Percentiles rank a stretch among this genome's conserved stretches.
Conservation (phyloP, 139 green algal genomes). For the Dunaliella sp. region DNA sequence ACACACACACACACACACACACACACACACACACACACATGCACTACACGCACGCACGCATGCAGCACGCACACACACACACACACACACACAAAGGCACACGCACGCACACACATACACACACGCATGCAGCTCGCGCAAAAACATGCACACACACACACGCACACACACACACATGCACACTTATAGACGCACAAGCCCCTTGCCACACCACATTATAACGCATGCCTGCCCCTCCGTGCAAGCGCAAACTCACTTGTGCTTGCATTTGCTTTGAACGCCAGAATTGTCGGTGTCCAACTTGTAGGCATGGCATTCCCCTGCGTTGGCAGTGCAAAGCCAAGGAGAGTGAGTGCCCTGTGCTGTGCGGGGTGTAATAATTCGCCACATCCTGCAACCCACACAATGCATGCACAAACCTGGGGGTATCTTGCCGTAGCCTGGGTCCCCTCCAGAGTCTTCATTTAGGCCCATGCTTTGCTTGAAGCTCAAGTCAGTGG, state of each 20-base stretch:
- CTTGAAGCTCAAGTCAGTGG: not conserved
- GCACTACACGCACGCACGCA: not conserved
- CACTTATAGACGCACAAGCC: not conserved
- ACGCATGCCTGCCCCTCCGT: no score
- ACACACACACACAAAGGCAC: not conserved
- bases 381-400: not conserved
- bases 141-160: not conserved
- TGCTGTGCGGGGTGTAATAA: not conserved
- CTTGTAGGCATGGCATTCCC: not conserved
- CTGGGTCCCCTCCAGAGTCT: not conserved
- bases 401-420: not conserved
- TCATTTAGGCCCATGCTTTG: not conserved
- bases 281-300: not conserved
- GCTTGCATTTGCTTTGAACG: not conserved
- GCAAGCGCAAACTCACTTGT: not conserved
- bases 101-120: not conserved
- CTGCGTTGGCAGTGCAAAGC: not conserved
- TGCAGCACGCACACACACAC: not conserved
- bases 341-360: no score
- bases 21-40: not conserved
- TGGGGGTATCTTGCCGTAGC: not conserved
- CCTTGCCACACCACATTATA: not conserved
- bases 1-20: not conserved
- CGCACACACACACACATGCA: not conserved
- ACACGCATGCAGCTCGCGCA: no score